phyloP scores from a whole-genome alignment of 148 eudicot genomes.

The Nyssa sinensis region DNA sequence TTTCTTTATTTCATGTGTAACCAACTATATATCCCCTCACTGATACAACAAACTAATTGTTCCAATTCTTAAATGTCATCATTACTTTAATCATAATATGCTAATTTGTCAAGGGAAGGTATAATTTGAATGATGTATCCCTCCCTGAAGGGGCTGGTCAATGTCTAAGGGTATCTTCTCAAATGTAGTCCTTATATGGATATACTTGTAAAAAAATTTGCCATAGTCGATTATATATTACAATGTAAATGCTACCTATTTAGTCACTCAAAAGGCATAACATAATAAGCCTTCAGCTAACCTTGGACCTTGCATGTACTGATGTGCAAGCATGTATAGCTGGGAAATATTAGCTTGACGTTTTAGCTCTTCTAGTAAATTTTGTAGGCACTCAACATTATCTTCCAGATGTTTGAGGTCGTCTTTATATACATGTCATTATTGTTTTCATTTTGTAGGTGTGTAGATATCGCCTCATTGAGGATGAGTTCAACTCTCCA shows the following conservation, averaged over 20 bases:
- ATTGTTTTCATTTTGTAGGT: slow-evolving; percentile 43
- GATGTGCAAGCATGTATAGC: neutral
- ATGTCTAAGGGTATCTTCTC: neutral
- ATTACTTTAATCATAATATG: neutral
- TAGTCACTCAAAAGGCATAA: neutral
- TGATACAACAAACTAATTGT: neutral
- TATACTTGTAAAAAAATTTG: too few relatives aligned
- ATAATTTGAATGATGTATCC: neutral
- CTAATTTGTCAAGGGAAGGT: neutral
- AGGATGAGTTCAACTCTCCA: slow-evolving; percentile 83
- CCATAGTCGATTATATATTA: neutral
- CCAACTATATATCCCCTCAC: neutral
- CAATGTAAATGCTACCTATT: neutral
- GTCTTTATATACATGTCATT: neutral
- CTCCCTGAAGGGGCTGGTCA: neutral
- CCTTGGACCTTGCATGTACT: too few relatives aligned
- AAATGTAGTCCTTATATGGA: neutral
- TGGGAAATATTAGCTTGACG: neutral
- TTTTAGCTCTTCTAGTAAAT: neutral
- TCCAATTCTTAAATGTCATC: neutral
- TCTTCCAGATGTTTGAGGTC: neutral
- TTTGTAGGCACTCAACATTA: neutral
- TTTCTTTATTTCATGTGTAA: neutral
- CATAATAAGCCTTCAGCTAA: too few relatives aligned
- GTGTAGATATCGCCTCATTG: slow-evolving; percentile 77